Base-by-base conservation (phyloP, 2,329 filamentous ascomycete genomes). In the Capronia epimyces region DNA sequence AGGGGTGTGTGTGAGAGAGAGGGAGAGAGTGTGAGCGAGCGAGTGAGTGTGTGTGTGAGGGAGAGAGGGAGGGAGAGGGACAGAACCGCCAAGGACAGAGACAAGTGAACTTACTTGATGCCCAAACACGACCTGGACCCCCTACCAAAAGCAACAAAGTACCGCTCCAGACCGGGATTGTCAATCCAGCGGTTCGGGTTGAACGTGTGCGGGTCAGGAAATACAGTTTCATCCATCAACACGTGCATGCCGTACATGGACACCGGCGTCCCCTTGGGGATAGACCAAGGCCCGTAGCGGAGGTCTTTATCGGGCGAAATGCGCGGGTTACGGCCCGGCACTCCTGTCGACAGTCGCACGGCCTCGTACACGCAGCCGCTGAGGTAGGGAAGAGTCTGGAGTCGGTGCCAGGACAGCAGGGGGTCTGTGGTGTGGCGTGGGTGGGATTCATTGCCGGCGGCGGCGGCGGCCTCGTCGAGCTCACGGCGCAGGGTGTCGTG, bases 111-210 rank as follows among this genome's bases (percentile, higher is more conserved):
- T 29, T 29, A 29, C 27, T 67, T 67, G 4, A 71, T 63, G 0
- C 72, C 71, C 8, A 75, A 56, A 53, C 72, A 75, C 7, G 60
- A 60, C 12, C 71, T 62, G 3, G 67, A 66, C 0, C 73, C 72
- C 21, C 65, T 65, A 1, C 66, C 63, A 50, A 74, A 73, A 0
- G 63, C 63, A 7, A 73, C 65, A 42, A 71, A 63, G 49, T 68
- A 72, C 25, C 65, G 64, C 5, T 68, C 66, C 3, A 70, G 59
- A 16, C 53, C 55, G 2, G 4, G 67, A 65, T 18, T 63, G 60
- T 2, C 63, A 50, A 73, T 58, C 70, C 71, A 74, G 25, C 71
- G 66, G 48, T 73, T 67, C 0, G 71, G 70, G 2, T 67, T 60
- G 46, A 69, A 74, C 0, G 45, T 27, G 13, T 52, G 45, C 2